Base-by-base conservation (phyloP, 805 yeast genomes). In the Lipomyces starkeyi region DNA sequence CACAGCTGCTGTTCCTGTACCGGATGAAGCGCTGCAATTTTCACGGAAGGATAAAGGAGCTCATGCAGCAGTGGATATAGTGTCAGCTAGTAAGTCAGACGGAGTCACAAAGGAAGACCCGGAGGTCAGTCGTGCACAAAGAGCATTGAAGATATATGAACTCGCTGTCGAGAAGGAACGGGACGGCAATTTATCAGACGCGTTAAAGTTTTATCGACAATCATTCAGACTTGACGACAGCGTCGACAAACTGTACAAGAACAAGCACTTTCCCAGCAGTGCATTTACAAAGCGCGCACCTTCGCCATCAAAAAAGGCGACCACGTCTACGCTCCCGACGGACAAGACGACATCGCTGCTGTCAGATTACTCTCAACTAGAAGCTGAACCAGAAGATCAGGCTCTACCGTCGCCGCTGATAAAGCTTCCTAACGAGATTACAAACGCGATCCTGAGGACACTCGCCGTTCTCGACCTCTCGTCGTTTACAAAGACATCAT, bases 121-220 rank as follows among this genome's bases (percentile, higher is more conserved):
- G 14, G 63, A 68, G 35, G 55, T 63, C 35, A 62, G 59, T 34
- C 59, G 66, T 4, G 65, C 68, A 4, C 66, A 69, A 55, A 25
- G 68, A 54, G 96, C 97, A 2, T 79, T 91, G 55, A 82, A 81
- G 62, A 79, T 85, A 27, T 92, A 91, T 80, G 92, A 89, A 73
- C 77, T 82, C 61, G 97, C 92, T 2, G 85, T 88, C 0, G 86
- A 83, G 59, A 88, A 88, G 74, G 97, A 93, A 78, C 80, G 84
- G 43, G 84, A 82, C 61, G 97, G 97, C 0, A 81, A 86, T 69
- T 83, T 92, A 86, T 84, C 91, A n/a, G 97, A 92, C 74, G 97
- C 97, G 1, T 87, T 91, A 34, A 85, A 81, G 60, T 84, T 80
- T 71, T 93, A 93, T 78, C 81, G 96, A 69, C 82, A 83, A 70